Conservation (phyloP, 2,329 filamentous ascomycete genomes). For the Fusarium anthophilum region DNA sequence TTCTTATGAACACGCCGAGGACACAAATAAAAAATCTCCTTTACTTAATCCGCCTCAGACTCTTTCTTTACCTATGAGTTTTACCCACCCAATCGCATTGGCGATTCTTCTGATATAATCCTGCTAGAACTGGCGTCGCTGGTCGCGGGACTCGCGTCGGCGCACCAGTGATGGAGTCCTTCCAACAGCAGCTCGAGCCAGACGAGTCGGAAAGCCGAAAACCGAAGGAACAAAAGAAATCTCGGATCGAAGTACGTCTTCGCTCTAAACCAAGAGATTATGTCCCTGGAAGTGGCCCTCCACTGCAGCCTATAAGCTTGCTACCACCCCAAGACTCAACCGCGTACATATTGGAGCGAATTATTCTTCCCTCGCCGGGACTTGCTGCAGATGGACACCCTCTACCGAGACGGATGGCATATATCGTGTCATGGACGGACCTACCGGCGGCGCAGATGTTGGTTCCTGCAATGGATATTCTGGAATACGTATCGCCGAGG, state of each 20-base stretch:
- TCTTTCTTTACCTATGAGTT: background rate
- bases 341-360: slow-evolving; percentile 66
- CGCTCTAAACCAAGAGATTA: slow-evolving; percentile 47
- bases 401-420: slow-evolving; percentile 58
- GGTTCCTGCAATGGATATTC: slow-evolving; percentile 58
- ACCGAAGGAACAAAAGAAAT: background rate
- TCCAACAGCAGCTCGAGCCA: slow-evolving; percentile 10
- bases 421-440: slow-evolving; percentile 65
- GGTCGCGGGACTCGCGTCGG: slow-evolving; percentile 10
- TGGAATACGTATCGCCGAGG: slow-evolving; percentile 67
- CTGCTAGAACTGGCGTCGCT: slow-evolving; percentile 1
- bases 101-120: background rate
- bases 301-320: slow-evolving; percentile 58
- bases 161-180: slow-evolving; percentile 33
- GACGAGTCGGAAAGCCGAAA: slow-evolving; percentile 22
- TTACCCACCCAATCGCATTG: background rate
- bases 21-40: background rate
- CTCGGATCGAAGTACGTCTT: slow-evolving; percentile 32
- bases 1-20: background rate
- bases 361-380: slow-evolving; percentile 54
- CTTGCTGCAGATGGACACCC: slow-evolving; percentile 48
- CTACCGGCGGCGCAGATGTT: slow-evolving; percentile 58
- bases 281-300: slow-evolving; percentile 58
- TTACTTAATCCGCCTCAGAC: too few species aligned
- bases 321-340: slow-evolving; percentile 60